A percentile compares a stretch with the other conserved stretches of the same genome.
Evolutionary conservation across 2,329 filamentous ascomycete genomes (phyloP).

Genomic region (Xylaria sp.): DNA sequence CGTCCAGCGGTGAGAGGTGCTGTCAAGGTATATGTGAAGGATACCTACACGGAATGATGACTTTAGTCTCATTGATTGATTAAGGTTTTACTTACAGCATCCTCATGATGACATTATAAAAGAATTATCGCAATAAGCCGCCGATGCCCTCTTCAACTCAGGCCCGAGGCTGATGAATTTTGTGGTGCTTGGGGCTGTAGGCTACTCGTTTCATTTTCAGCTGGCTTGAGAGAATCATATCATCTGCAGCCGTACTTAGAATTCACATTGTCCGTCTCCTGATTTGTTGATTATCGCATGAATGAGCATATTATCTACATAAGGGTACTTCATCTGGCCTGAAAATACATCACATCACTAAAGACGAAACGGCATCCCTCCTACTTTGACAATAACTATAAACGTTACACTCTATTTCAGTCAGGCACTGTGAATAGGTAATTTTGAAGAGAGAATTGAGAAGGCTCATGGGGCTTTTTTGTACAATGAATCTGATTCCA

Average conservation of each 20-base stretch:
- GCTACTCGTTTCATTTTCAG: neutral
- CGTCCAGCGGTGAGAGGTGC: neutral
- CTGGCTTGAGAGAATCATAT: neutral
- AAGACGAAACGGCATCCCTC: neutral
- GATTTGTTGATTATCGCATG: neutral
- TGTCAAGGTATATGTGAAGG: constrained; percentile 1
- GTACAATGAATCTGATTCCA: neutral
- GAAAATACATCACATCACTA: neutral
- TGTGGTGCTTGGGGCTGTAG: neutral
- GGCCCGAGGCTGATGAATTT: neutral
- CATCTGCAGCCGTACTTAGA: neutral
- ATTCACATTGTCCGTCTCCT: neutral
- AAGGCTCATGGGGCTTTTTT: neutral
- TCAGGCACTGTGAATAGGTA: neutral
- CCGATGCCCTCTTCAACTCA: neutral
- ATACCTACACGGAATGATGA: neutral
- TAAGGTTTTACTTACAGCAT: too few relatives aligned
- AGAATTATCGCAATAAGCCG: neutral
- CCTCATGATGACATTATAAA: too few relatives aligned
- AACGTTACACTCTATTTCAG: neutral
- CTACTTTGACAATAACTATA: neutral
- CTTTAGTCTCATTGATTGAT: neutral
- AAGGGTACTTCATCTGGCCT: neutral
- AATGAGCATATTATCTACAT: neutral
- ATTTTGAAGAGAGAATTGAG: neutral